Percentiles rank a stretch among this genome's conserved stretches.
These are phyloP conservation scores for Haplosporangium sp. DNA, from an alignment of 371 early-diverging fungal species.

Conservation along the genomic window DNA sequence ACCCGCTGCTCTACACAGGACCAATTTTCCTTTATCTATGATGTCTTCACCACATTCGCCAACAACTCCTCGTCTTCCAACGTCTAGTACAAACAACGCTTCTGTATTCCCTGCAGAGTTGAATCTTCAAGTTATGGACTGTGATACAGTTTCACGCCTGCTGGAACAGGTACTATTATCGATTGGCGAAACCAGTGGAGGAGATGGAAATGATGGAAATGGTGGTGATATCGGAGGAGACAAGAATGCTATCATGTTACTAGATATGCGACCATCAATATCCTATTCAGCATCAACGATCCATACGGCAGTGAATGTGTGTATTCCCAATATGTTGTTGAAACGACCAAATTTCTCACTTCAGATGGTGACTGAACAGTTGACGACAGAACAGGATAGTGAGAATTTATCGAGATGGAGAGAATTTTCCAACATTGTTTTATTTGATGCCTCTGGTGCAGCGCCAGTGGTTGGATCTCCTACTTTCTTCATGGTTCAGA, in stretches of 20 bases:
- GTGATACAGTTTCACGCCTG: conserved; percentile 23
- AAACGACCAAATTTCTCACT: conserved; percentile 65
- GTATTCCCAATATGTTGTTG: conserved; percentile 69
- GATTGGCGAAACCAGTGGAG: background rate
- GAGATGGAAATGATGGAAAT: background rate
- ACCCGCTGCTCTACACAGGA: conserved; percentile 26
- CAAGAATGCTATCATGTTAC: conserved; percentile 50
- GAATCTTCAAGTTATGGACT: conserved; percentile 21
- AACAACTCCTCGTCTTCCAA: conserved; percentile 14
- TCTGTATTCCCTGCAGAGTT: conserved; percentile 25
- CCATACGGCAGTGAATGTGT: conserved; percentile 63
- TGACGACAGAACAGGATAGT: conserved; percentile 62
- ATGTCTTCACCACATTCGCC: conserved; percentile 17
- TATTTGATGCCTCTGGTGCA: conserved; percentile 66
- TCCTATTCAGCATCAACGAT: conserved; percentile 64
- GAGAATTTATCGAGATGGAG: conserved; percentile 61
- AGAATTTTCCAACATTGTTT: conserved; percentile 60
- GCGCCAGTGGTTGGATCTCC: conserved; percentile 60
- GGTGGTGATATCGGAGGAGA: conserved; percentile 2
- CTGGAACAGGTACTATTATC: conserved; percentile 17
- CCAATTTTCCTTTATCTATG: conserved; percentile 31
- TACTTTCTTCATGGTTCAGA: conserved; percentile 57
- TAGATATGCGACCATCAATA: conserved; percentile 70
- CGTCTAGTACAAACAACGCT: conserved; percentile 4
- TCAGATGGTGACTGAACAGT: conserved; percentile 66